Percentiles rank a stretch among this genome's conserved stretches.
Evolutionary conservation across 176 grass and related monocot genomes (phyloP).

Genomic region (Tuctoria greenei): DNA sequence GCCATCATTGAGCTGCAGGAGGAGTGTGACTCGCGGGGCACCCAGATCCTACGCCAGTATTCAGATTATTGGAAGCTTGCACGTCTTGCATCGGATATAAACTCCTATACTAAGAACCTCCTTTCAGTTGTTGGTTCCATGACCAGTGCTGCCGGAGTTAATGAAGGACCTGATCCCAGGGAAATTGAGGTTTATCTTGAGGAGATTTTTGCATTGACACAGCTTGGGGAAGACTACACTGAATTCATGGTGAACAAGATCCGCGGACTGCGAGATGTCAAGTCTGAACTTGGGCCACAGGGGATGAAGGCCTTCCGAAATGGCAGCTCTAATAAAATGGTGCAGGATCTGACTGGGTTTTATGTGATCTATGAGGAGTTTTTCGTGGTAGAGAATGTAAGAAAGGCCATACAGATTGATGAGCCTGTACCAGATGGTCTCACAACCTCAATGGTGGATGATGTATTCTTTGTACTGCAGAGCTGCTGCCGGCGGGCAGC

Average conservation of each 20-base stretch:
- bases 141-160: slow-evolving; percentile 40
- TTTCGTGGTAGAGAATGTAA: slow-evolving; percentile 96
- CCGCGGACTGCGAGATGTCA: slow-evolving; percentile 61
- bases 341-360: slow-evolving; percentile 73
- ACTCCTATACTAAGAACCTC: slow-evolving; percentile 82
- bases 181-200: slow-evolving; percentile 73
- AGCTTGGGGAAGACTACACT: slow-evolving; percentile 86
- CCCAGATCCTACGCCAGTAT: slow-evolving; percentile 74
- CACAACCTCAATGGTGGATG: slow-evolving; percentile 86
- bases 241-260: slow-evolving; percentile 95
- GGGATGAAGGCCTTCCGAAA: slow-evolving; percentile 71
- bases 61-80: slow-evolving; percentile 66
- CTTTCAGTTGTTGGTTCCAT: slow-evolving; percentile 57
- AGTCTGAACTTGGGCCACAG: slow-evolving; percentile 60
- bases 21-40: slow-evolving; percentile 84
- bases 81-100: slow-evolving; percentile 71
- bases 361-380: slow-evolving; percentile 94
- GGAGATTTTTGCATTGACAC: slow-evolving; percentile 78
- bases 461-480: slow-evolving; percentile 84
- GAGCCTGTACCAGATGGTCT: slow-evolving; percentile 62
- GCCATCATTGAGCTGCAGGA: slow-evolving; percentile 88
- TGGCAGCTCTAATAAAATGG: slow-evolving; percentile 70
- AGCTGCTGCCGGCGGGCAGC: slow-evolving; percentile 76
- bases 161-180: slow-evolving; percentile 73
- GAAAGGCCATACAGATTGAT: slow-evolving; percentile 86